phyloP scores from a whole-genome alignment of 257 asterid genomes.

The Echites panduratus region DNA sequence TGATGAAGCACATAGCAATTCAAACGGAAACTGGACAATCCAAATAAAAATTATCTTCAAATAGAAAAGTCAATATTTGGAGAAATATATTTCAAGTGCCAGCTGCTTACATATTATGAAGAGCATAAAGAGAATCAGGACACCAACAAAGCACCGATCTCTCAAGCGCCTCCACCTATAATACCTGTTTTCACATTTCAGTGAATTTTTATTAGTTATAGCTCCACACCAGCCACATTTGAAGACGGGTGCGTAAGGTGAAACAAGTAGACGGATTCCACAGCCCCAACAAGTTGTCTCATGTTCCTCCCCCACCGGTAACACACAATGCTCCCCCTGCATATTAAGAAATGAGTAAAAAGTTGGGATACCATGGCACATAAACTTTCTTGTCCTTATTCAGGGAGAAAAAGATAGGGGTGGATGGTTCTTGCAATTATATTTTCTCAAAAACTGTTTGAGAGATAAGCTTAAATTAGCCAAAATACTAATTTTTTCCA shows the following conservation, averaged over 20 bases:
- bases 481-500: not conserved
- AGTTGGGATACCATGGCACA: not conserved
- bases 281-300: conserved; percentile 95
- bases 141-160: conserved; percentile 62
- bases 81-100: not conserved
- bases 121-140: conserved; percentile 59
- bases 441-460: not conserved
- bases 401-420: not conserved
- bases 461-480: not conserved
- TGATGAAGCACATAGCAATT: not conserved
- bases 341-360: conserved; percentile 12
- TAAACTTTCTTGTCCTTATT: not conserved
- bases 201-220: conserved; percentile 51
- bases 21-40: not conserved
- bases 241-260: conserved; percentile 61
- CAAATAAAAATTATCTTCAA: not conserved
- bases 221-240: conserved; percentile 99
- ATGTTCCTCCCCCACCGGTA: conserved; percentile 42
- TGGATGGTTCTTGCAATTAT: not conserved
- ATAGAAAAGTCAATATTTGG: not conserved
- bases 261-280: conserved; percentile 78
- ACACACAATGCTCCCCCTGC: conserved; percentile 52
- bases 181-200: conserved; percentile 39
- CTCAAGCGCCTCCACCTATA: conserved; percentile 61
- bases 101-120: conserved; percentile 68